These are phyloP conservation scores for Begonia fuchsioides DNA, from an alignment of 306 rosid genomes.

Conservation along the genomic window DNA sequence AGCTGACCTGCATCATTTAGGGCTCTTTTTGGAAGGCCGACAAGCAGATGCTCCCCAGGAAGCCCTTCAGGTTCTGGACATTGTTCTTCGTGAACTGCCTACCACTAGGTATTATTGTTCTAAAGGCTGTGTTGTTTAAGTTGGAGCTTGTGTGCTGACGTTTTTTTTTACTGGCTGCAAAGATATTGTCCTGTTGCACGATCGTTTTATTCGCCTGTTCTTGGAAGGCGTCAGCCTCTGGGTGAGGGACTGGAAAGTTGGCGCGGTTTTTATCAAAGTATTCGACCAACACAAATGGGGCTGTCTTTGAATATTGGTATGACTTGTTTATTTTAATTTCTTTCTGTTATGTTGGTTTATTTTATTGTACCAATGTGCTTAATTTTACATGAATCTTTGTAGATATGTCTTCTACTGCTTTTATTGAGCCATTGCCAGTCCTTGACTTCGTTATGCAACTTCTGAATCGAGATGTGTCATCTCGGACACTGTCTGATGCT, in stretches of 20 bases:
- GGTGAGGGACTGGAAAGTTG: slow-evolving; percentile 98
- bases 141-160: too few species aligned
- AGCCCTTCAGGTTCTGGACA: slow-evolving; percentile 93
- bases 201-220: slow-evolving; percentile 75
- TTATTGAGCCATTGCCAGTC: slow-evolving; percentile 91
- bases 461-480: slow-evolving; percentile 60
- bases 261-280: slow-evolving; percentile 98
- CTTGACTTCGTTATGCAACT: slow-evolving; percentile 73
- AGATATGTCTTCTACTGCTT: slow-evolving; percentile 98
- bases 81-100: slow-evolving; percentile 84
- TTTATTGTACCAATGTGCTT: not conserved
- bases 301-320: slow-evolving; percentile 79
- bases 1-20: slow-evolving; percentile 88
- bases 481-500: slow-evolving; percentile 75
- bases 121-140: not conserved
- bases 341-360: not conserved
- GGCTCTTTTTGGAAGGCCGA: slow-evolving; percentile 79
- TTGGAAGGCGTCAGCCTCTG: slow-evolving; percentile 71
- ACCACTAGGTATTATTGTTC: slow-evolving; percentile 44
- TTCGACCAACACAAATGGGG: slow-evolving; percentile 98
- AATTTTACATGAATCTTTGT: slow-evolving; percentile 15
- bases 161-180: not conserved
- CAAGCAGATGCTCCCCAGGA: slow-evolving; percentile 97
- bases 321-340: not conserved
- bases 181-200: slow-evolving; percentile 97